Evolutionary conservation across 768 basidiomycete genomes (phyloP).

Genomic region (Naganishia kalamii): DNA sequence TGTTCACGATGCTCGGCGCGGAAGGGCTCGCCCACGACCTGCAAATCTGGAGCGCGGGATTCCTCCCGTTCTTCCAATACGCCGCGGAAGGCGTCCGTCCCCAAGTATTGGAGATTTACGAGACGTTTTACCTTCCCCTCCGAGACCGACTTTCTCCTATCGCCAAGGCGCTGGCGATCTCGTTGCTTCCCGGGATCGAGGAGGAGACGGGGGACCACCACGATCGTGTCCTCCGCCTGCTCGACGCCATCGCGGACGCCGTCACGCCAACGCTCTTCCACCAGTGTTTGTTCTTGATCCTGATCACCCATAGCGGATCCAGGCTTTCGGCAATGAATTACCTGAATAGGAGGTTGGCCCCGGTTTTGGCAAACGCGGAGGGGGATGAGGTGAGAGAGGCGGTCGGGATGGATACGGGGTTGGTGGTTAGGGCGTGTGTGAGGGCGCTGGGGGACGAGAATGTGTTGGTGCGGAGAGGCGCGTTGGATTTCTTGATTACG

Average conservation of each 20-base stretch:
- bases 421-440: constrained; percentile 89
- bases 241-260: constrained; percentile 74
- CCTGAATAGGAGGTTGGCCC: constrained; percentile 69
- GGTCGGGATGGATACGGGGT: constrained; percentile 77
- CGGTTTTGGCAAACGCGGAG: not conserved
- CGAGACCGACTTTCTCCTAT: constrained; percentile 69
- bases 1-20: constrained; percentile 83
- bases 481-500: constrained; percentile 65
- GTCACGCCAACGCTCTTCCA: constrained; percentile 85
- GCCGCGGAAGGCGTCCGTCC: constrained; percentile 98
- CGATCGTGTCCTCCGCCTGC: constrained; percentile 73
- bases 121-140: constrained; percentile 82
- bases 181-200: constrained; percentile 87
- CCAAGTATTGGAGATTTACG: constrained; percentile 80
- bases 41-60: constrained; percentile 84
- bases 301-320: constrained; percentile 79
- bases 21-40: constrained; percentile 78
- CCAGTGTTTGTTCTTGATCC: constrained; percentile 88
- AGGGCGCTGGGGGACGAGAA: constrained; percentile 90
- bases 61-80: constrained; percentile 98
- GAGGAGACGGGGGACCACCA: constrained; percentile 98
- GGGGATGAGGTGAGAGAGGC: constrained; percentile 45
- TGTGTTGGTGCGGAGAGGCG: constrained; percentile 76
- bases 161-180: constrained; percentile 89
- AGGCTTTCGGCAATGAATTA: constrained; percentile 83